Evolutionary conservation across 1,139 yeast species (phyloP).

Genomic region (Debaryomycetaceae sp.): DNA sequence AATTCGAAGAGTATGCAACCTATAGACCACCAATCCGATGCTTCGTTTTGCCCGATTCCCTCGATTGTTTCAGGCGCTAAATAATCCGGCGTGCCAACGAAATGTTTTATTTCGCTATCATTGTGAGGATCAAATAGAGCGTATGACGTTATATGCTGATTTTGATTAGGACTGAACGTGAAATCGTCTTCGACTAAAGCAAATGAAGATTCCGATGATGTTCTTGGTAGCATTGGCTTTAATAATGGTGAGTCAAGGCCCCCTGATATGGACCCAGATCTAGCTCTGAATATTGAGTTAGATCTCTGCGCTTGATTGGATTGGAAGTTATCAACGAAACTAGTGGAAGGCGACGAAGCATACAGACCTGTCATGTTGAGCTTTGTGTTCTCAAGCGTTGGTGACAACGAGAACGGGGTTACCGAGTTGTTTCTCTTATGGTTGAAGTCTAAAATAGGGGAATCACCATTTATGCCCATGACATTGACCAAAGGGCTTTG

Average conservation of each 20-base stretch:
- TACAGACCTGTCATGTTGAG: constrained; percentile 5
- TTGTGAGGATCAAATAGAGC: constrained; percentile 72
- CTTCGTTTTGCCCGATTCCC: constrained; percentile 81
- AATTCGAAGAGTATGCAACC: constrained; percentile 95
- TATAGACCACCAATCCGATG: constrained; percentile 98
- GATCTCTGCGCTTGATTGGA: constrained; percentile 8
- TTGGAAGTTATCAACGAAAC: constrained; percentile 4
- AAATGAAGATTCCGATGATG: constrained; percentile 55
- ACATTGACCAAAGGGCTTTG: constrained; percentile 18
- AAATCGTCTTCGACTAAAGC: constrained; percentile 50
- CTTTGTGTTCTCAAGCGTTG: constrained; percentile 36
- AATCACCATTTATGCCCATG: constrained; percentile 18
- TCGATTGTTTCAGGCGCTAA: constrained; percentile 93
- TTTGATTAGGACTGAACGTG: constrained; percentile 25
- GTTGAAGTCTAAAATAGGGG: constrained; percentile 26
- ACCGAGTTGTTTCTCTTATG: constrained; percentile 38
- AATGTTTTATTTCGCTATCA: constrained; percentile 45
- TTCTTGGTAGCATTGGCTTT: constrained; percentile 45
- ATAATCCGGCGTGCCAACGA: constrained; percentile 98
- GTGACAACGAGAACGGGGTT: constrained; percentile 50
- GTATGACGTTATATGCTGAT: constrained; percentile 34
- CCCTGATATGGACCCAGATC: constrained; percentile 30
- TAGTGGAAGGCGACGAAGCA: constrained; percentile 7
- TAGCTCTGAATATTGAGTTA: constrained; percentile 9
- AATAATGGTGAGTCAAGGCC: constrained; percentile 48